phyloP scores from a whole-genome alignment of 129 eudicot genomes.

The Flaveria brownii region DNA sequence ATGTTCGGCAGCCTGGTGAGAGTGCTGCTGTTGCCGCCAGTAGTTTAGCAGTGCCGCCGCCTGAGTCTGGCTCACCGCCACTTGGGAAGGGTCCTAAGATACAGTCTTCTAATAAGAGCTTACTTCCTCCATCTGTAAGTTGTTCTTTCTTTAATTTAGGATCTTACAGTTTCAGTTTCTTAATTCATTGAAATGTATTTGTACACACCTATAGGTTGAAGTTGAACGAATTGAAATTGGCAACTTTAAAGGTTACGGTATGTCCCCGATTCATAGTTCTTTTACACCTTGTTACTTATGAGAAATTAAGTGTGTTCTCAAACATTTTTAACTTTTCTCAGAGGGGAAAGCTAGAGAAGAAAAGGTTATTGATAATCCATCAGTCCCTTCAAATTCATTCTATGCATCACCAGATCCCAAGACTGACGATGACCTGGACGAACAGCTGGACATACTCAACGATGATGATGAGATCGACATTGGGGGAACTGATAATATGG shows the following conservation, averaged over 20 bases:
- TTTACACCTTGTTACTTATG: neutral
- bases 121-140: conserved; percentile 58
- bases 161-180: neutral
- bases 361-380: conserved; percentile 42
- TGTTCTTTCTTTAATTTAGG: conserved; percentile 17
- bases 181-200: neutral
- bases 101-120: conserved; percentile 52
- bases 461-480: conserved; percentile 59
- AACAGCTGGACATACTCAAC: conserved; percentile 73
- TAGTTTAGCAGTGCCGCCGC: conserved; percentile 30
- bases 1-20: conserved; percentile 77
- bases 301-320: neutral
- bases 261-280: conserved; percentile 19
- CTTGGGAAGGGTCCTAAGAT: conserved; percentile 49
- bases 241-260: conserved; percentile 65
- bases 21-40: conserved; percentile 50
- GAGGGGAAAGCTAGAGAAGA: conserved; percentile 60
- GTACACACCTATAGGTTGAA: conserved; percentile 61
- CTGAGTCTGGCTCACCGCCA: conserved; percentile 62
- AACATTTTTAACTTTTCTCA: conserved; percentile 26
- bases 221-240: conserved; percentile 85
- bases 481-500: conserved; percentile 37
- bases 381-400: conserved; percentile 40
- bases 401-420: conserved; percentile 56
- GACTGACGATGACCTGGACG: conserved; percentile 76